Conservation (phyloP, 2,329 filamentous ascomycete genomes). For the Fusarium sp. region DNA sequence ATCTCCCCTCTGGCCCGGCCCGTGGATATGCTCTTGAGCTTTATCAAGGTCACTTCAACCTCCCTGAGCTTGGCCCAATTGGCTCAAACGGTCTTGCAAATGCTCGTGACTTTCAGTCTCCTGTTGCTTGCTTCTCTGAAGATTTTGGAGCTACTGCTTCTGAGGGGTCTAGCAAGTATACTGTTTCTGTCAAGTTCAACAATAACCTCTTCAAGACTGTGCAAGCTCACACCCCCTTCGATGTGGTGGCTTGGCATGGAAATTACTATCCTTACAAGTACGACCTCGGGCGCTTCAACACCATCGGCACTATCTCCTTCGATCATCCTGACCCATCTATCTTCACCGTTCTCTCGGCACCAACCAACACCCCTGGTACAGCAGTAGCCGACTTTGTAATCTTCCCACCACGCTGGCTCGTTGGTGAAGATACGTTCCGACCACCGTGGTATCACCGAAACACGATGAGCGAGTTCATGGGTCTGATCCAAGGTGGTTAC, state of each 20-base stretch:
- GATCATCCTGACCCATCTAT: constrained; percentile 83
- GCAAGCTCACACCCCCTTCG: constrained; percentile 77
- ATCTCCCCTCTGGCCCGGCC: constrained; percentile 66
- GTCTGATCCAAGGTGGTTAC: constrained; percentile 65
- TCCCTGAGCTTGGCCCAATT: constrained; percentile 77
- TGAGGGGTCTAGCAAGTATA: constrained; percentile 51
- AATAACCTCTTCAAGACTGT: constrained; percentile 70
- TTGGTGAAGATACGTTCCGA: constrained; percentile 73
- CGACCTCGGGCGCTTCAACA: constrained; percentile 79
- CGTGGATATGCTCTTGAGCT: constrained; percentile 80
- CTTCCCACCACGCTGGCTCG: constrained; percentile 76
- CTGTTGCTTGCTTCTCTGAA: constrained; percentile 74
- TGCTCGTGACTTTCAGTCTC: constrained; percentile 76
- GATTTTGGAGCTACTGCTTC: constrained; percentile 54
- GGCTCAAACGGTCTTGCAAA: constrained; percentile 80
- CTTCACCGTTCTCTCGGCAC: constrained; percentile 75
- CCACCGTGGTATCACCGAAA: constrained; percentile 78
- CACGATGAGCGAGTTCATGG: constrained; percentile 73
- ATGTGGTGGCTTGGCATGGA: constrained; percentile 83
- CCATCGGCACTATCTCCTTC: constrained; percentile 75
- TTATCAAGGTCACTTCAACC: constrained; percentile 74
- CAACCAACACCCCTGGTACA: constrained; percentile 66
- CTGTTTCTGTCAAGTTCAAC: constrained; percentile 71
- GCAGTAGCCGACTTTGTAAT: constrained; percentile 76
- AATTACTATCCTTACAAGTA: constrained; percentile 85